Base-by-base conservation (phyloP, 2,329 filamentous ascomycete genomes). In the Colletotrichum musicola region DNA sequence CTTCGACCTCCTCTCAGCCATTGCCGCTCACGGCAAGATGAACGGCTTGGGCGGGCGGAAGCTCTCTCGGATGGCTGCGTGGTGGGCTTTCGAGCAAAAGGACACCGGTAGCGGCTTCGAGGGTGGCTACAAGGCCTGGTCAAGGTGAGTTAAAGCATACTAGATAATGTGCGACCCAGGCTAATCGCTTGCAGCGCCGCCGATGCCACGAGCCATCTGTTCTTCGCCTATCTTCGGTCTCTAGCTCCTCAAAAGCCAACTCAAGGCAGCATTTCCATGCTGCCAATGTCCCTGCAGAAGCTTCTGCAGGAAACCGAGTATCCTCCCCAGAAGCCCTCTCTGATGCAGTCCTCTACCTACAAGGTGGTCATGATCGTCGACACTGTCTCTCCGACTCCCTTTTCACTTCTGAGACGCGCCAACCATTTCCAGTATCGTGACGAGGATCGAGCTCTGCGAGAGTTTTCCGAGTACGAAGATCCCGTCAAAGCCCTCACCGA, bases 301-400 rank as follows among this genome's bases (percentile, higher is more conserved):
- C 86, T 99, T 13, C 86, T 98, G 42, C 90, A 95, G 75, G 94
- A 97, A 74, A 97, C 95, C 57, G 94, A 97, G 77, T 99, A 99
- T 75, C 96, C 96, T 1, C 96, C 96, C 1, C 89, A 93, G 73
- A 86, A 89, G 40, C 93, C 94, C 10, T 85, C 87, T 0, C 84
- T 97, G 42, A 86, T 98, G 78, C 92, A 95, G 77, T 89, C 92
- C 4, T 87, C 88, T 1, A 97, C 95, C 3, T 92, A 94, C 69
- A 95, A 93, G 77, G 94, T 99, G 4, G 91, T 97, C 69, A 98
- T 99, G 95, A 95, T 98, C 72, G 96, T 99, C 20, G 93, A 98
- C 73, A 90, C 91, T 0, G 95, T 99, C 42, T 99, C 96, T 0
- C 94, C 96, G 0, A 98, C 95, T 0, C 96, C 96, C 0, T 98